Evolutionary conservation across 139 green algal species (phyloP).

Genomic region (Micromonas pusilla): DNA sequence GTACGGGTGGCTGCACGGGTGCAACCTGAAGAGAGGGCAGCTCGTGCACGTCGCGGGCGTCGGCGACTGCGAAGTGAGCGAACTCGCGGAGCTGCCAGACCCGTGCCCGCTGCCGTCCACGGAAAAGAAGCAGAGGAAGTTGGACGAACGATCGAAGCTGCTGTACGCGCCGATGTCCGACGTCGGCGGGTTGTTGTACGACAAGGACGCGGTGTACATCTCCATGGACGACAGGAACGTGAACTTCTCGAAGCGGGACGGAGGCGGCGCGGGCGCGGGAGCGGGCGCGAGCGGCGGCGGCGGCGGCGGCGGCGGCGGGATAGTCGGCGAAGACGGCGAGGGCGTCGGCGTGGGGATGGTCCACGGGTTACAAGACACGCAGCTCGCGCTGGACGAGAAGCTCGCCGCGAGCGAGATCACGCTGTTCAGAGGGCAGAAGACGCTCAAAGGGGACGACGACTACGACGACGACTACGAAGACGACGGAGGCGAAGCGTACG

Average conservation of each 20-base stretch:
- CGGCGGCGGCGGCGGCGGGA: too few species aligned
- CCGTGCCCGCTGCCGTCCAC: constrained; percentile 86
- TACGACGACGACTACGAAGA: constrained; percentile 33
- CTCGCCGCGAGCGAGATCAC: constrained; percentile 50
- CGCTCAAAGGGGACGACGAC: constrained; percentile 30
- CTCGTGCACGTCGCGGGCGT: constrained; percentile 84
- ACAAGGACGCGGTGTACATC: constrained; percentile 96
- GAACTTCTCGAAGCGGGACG: constrained; percentile 41
- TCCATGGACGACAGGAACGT: constrained; percentile 95
- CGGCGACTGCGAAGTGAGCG: constrained; percentile 66
- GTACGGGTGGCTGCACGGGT: constrained; percentile 88
- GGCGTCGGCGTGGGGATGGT: constrained; percentile 80
- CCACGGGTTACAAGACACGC: constrained; percentile 58
- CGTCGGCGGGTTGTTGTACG: constrained; percentile 89
- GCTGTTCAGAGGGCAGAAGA: constrained; percentile 40
- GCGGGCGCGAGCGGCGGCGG: too few species aligned
- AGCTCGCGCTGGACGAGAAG: constrained; percentile 73
- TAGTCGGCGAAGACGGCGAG: constrained; percentile 2
- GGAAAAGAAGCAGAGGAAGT: constrained; percentile 56
- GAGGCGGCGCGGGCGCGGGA: too few species aligned
- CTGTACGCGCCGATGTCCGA: constrained; percentile 96
- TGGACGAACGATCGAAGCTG: constrained; percentile 70
- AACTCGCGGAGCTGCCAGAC: constrained; percentile 77
- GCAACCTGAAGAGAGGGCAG: constrained; percentile 59
- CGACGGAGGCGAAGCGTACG: constrained; percentile 30